Conservation (phyloP, 2,329 filamentous ascomycete genomes). For the Xylariaceae sp. region DNA sequence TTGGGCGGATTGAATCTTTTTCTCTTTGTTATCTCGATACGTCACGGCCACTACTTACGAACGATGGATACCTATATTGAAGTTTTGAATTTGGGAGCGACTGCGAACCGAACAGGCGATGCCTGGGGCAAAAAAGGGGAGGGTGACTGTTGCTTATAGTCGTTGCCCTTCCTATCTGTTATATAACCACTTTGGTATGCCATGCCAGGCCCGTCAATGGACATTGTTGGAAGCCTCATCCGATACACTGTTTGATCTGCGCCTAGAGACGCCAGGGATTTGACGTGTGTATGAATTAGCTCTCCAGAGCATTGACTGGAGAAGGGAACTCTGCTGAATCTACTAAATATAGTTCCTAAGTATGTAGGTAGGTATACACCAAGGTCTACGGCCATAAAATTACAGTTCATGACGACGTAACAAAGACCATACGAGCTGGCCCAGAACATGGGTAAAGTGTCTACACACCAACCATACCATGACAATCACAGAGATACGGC, state of each 20-base stretch:
- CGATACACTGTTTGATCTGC: not conserved
- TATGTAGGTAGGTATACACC: no score
- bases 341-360: no score
- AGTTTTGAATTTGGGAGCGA: slow-evolving; percentile 31
- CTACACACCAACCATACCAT: no score
- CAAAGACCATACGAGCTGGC: no score
- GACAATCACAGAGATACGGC: no score
- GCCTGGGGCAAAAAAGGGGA: slow-evolving; percentile 17
- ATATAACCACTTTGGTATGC: slow-evolving; percentile 16
- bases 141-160: slow-evolving; percentile 14
- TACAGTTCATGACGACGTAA: no score
- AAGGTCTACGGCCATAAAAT: no score
- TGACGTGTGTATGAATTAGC: not conserved
- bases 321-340: no score
- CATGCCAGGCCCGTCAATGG: slow-evolving; percentile 8
- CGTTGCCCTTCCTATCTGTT: slow-evolving; percentile 16
- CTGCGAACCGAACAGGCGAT: slow-evolving; percentile 25
- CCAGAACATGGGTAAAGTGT: no score
- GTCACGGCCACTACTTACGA: slow-evolving; percentile 36
- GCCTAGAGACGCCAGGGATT: not conserved
- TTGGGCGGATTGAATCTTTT: slow-evolving; percentile 30
- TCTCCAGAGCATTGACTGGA: slow-evolving; percentile 4
- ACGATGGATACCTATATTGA: slow-evolving; percentile 38
- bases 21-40: slow-evolving; percentile 28
- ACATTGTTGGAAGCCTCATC: slow-evolving; percentile 7